These are phyloP conservation scores for Saccharomyces hybrid DNA, from an alignment of 1,139 yeast species.

Conservation along the genomic window DNA sequence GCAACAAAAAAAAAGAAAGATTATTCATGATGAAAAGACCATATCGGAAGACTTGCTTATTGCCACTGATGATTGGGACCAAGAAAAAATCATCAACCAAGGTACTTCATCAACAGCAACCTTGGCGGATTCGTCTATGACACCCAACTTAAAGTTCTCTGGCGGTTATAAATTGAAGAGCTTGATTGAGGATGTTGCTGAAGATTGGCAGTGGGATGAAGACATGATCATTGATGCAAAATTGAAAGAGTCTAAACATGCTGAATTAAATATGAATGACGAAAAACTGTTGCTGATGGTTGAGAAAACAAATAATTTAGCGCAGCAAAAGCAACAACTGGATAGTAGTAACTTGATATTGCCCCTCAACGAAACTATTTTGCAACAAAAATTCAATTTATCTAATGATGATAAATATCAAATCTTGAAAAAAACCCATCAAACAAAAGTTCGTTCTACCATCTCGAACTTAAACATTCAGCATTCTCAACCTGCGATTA, in stretches of 20 bases:
- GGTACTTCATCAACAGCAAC: background rate
- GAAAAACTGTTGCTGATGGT: conserved; percentile 60
- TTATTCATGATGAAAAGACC: conserved; percentile 10
- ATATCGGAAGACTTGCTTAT: conserved; percentile 53
- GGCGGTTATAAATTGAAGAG: background rate
- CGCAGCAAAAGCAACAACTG: background rate
- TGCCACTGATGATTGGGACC: conserved; percentile 83
- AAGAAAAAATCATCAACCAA: conserved; percentile 48
- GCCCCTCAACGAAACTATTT: conserved; percentile 30
- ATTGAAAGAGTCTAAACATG: conserved; percentile 39
- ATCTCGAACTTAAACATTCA: conserved; percentile 87
- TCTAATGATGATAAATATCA: conserved; percentile 89
- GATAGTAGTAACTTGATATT: conserved; percentile 7
- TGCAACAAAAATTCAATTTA: conserved; percentile 56
- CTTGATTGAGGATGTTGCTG: conserved; percentile 10
- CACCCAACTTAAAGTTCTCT: background rate
- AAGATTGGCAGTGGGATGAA: conserved; percentile 64
- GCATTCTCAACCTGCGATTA: conserved; percentile 80
- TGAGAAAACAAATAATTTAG: conserved; percentile 5
- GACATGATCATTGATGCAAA: conserved; percentile 76
- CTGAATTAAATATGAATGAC: conserved; percentile 74
- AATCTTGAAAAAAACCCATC: conserved; percentile 73
- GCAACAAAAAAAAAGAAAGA: conserved; percentile 21
- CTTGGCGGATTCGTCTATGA: background rate
- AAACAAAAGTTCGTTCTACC: conserved; percentile 86